A percentile compares a stretch with the other conserved stretches of the same genome.
Evolutionary conservation across 1,284 basidiomycete species (phyloP).

Genomic region (Cryptococcus hybrid): DNA sequence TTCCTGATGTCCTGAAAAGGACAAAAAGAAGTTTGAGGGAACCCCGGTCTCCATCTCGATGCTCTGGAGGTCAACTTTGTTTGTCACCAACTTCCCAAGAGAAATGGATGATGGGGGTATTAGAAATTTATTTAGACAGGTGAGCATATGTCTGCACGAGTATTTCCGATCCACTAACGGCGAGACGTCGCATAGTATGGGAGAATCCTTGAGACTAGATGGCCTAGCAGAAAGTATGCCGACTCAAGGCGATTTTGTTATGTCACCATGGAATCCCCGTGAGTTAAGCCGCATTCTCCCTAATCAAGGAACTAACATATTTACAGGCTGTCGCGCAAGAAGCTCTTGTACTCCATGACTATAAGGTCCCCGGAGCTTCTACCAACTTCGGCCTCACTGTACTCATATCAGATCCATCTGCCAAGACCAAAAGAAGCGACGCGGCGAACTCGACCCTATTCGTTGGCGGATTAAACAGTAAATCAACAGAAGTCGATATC

Average conservation of each 20-base stretch:
- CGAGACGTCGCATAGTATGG: no score
- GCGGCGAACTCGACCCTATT: conserved; percentile 85
- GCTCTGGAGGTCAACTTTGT: conserved; percentile 92
- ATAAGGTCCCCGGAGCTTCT: conserved; percentile 56
- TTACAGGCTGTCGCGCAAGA: conserved; percentile 66
- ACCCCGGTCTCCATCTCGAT: conserved; percentile 78
- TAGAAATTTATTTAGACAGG: conserved; percentile 71
- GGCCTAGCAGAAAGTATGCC: conserved; percentile 98
- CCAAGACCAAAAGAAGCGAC: conserved; percentile 84
- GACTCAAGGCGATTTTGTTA: conserved; percentile 90
- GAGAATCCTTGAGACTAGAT: conserved; percentile 86
- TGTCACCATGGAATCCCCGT: conserved; percentile 82
- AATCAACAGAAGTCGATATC: conserved; percentile 68
- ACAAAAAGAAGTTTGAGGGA: conserved; percentile 78
- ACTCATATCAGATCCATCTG: conserved; percentile 83
- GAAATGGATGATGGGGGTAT: conserved; percentile 75
- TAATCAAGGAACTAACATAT: conserved; percentile 7
- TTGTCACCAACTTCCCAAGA: conserved; percentile 94
- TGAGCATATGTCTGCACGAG: no score
- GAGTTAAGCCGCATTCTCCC: conserved; percentile 48
- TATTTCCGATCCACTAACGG: no score
- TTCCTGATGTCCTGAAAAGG: conserved; percentile 83
- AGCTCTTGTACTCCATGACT: conserved; percentile 73
- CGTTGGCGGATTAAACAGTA: conserved; percentile 67
- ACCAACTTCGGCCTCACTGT: conserved; percentile 65